Base-by-base conservation (phyloP, 2,329 filamentous ascomycete species). In the Alternaria atra region DNA sequence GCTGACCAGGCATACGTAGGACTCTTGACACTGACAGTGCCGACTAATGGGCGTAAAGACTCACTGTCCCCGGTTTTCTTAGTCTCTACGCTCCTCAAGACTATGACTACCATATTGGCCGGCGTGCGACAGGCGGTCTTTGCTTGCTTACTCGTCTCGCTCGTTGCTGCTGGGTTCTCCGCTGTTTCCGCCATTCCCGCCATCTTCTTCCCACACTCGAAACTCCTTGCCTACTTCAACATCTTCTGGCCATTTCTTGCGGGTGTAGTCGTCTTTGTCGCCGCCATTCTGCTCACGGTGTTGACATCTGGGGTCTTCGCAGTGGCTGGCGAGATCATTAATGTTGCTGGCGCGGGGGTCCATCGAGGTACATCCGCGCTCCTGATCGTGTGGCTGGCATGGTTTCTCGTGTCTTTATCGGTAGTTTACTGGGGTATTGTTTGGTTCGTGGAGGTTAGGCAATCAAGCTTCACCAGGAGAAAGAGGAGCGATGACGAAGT, bases 401-500 rank as follows among this genome's bases (percentile, higher is more conserved):
- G 61, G 54, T 20, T 56, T 27, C 60, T 66, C 17, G 39, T 51
- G 10, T 40, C 42, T 27, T 8, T 72, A 2, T 48, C 50, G 15
- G 32, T 40, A 2, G 17, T 57, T n/a, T 74, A 73, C 55, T 73
- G 72, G 71, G 30, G 35, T 13, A 20, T 55, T 6, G 61, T 73
- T 10, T 74, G 71, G 72, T 73, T 73, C 58, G 70, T 74, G 15
- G 71, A 73, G 63, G 63, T 67, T 12, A 61, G 71, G 42, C 60
- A 42, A 27, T 65, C 48, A 46, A 61, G 63, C 13, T 65, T 71
- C 52, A 56, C 63, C 0, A 66, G 51, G 52, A 64, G 66, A 17
- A 44, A 20, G 42, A 64, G 72, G 23, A 61, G 60, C 15, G 63
- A 66, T 8, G 63, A 66, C 4, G 67, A 73, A 60, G 50, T 65